Evolutionary conservation across 192 early-diverging fungal genomes (phyloP).

Genomic region (Coemansia sp.): DNA sequence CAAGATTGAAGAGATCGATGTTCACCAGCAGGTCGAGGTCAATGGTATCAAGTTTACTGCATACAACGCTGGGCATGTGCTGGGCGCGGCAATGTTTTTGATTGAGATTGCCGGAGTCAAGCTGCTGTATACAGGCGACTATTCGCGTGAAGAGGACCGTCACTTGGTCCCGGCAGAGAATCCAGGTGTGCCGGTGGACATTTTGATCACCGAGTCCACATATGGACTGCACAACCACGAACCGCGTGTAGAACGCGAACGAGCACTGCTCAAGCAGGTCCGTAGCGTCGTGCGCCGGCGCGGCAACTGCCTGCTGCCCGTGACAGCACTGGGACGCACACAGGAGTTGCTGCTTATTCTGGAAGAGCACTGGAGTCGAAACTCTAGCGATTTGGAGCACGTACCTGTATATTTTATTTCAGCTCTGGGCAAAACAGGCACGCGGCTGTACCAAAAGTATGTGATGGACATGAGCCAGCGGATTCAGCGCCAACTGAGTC

Average conservation of each 20-base stretch:
- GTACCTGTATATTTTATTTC: slow-evolving; percentile 96
- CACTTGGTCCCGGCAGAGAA: slow-evolving; percentile 96
- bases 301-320: slow-evolving; percentile 92
- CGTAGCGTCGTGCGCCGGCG: slow-evolving; percentile 80
- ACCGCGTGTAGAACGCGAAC: slow-evolving; percentile 89
- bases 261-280: slow-evolving; percentile 78
- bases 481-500: slow-evolving; percentile 81
- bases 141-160: slow-evolving; percentile 97
- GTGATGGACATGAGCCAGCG: slow-evolving; percentile 97
- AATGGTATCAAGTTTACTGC: slow-evolving; percentile 93
- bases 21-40: slow-evolving; percentile 93
- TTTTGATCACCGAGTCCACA: slow-evolving; percentile 94
- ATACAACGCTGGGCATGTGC: slow-evolving; percentile 97
- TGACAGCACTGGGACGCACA: slow-evolving; percentile 95
- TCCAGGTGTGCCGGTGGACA: slow-evolving; percentile 79
- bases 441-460: slow-evolving; percentile 95
- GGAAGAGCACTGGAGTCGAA: slow-evolving; percentile 94
- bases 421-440: slow-evolving; percentile 93
- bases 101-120: slow-evolving; percentile 87
- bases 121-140: slow-evolving; percentile 96
- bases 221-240: slow-evolving; percentile 97
- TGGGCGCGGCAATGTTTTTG: slow-evolving; percentile 97
- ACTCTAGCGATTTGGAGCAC: slow-evolving; percentile 75
- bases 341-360: slow-evolving; percentile 96
- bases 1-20: slow-evolving; percentile 92